Percentiles rank a stretch among this genome's conserved stretches.
Conservation (phyloP, 768 basidiomycete species). For the Bullera alba region DNA sequence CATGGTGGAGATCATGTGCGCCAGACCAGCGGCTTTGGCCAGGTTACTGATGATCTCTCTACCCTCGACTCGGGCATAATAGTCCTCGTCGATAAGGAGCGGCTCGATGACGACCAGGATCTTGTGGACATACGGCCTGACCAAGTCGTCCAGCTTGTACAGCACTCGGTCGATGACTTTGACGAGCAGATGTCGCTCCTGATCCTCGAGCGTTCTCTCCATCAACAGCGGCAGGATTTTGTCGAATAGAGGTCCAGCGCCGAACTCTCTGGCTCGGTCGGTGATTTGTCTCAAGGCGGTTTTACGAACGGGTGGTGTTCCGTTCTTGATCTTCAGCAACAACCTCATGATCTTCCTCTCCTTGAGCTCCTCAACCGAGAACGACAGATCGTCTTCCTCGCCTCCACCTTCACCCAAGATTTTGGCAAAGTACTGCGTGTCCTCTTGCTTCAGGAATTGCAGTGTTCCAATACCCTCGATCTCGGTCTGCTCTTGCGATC, state of each 20-base stretch:
- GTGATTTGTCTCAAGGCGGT: slow-evolving; percentile 96
- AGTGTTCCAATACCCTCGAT: slow-evolving; percentile 96
- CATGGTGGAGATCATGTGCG: slow-evolving; percentile 99
- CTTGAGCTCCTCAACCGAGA: slow-evolving; percentile 96
- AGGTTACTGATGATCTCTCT: slow-evolving; percentile 98
- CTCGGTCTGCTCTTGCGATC: slow-evolving; percentile 83
- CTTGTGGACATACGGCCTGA: slow-evolving; percentile 98
- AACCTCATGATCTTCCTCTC: slow-evolving; percentile 99
- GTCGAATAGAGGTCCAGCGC: slow-evolving; percentile 95
- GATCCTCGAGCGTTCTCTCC: slow-evolving; percentile 77
- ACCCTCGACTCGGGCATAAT: slow-evolving; percentile 77
- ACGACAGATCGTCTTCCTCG: slow-evolving; percentile 83
- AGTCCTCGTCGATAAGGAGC: slow-evolving; percentile 92
- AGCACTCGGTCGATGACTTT: slow-evolving; percentile 98
- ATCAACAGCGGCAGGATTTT: slow-evolving; percentile 97
- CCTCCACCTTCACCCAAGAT: slow-evolving; percentile 52
- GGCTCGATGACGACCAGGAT: slow-evolving; percentile 99
- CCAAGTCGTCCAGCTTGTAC: slow-evolving; percentile 97
- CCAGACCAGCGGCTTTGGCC: slow-evolving; percentile 95
- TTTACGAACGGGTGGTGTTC: slow-evolving; percentile 95
- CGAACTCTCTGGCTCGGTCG: slow-evolving; percentile 97
- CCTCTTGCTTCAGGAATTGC: slow-evolving; percentile 97
- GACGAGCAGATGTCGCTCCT: slow-evolving; percentile 94
- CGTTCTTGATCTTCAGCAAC: slow-evolving; percentile 97
- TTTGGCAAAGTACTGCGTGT: slow-evolving; percentile 95